phyloP scores from a whole-genome alignment of 106 monocot species.

The Agapanthus africanus region DNA sequence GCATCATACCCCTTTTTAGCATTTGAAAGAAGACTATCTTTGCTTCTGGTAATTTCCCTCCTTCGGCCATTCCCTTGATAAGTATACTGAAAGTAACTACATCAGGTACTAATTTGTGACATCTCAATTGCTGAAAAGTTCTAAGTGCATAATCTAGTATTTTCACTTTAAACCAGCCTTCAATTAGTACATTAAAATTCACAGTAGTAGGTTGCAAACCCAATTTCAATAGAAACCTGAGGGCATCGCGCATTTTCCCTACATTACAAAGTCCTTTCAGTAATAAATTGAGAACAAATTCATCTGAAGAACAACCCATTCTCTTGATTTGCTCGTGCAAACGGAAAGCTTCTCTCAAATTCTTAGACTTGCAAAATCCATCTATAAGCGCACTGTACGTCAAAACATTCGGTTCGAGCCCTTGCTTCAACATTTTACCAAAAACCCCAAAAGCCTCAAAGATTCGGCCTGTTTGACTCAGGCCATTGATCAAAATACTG shows the following conservation, averaged over 20 bases:
- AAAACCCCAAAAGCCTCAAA: slow-evolving; percentile 27
- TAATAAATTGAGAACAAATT: slow-evolving; percentile 30
- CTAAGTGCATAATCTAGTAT: slow-evolving; percentile 24
- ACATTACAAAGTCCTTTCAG: slow-evolving; percentile 33
- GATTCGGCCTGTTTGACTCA: slow-evolving; percentile 23
- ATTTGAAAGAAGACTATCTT: slow-evolving; percentile 39
- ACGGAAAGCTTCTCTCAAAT: slow-evolving; percentile 31
- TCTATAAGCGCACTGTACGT: slow-evolving; percentile 39
- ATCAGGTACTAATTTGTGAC: slow-evolving; percentile 28
- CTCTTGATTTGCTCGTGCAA: slow-evolving; percentile 22
- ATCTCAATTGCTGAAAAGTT: slow-evolving; percentile 12
- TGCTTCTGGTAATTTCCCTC: slow-evolving; percentile 29
- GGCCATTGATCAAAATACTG: slow-evolving; percentile 38
- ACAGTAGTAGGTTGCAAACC: slow-evolving; percentile 18
- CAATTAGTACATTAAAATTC: slow-evolving; percentile 37
- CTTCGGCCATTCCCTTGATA: slow-evolving; percentile 32
- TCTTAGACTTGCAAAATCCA: slow-evolving; percentile 22
- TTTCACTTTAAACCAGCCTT: slow-evolving; percentile 36
- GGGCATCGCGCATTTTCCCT: slow-evolving; percentile 34
- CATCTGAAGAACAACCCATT: slow-evolving; percentile 26
- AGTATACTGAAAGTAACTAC: slow-evolving; percentile 33
- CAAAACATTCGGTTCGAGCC: slow-evolving; percentile 30
- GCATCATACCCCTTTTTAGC: slow-evolving; percentile 23
- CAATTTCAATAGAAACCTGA: slow-evolving; percentile 32
- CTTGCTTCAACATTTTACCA: slow-evolving; percentile 31